A percentile compares a stretch with the other conserved stretches of the same genome.
Evolutionary conservation across 83 land plant species (phyloP).

Genomic region (Larix sibirica): DNA sequence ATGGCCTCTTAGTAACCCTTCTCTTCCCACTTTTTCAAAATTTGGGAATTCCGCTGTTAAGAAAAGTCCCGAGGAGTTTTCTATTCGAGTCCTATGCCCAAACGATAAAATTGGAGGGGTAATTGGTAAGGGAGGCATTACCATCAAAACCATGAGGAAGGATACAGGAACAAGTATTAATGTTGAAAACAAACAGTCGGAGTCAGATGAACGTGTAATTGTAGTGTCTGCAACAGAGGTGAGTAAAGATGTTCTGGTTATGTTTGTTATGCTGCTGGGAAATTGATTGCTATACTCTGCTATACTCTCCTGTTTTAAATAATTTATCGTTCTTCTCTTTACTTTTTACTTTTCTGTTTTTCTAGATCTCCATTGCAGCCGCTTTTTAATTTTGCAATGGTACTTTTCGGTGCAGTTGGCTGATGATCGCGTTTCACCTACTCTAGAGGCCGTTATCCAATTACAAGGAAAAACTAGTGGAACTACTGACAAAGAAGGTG

Average conservation of each 20-base stretch:
- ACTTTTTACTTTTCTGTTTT: background rate
- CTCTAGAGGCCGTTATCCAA: conserved; percentile 68
- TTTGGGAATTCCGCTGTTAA: conserved; percentile 26
- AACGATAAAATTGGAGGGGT: conserved; percentile 69
- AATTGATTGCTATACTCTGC: conserved; percentile 2
- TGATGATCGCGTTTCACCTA: conserved; percentile 51
- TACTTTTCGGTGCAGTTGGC: conserved; percentile 25
- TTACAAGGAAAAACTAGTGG: conserved; percentile 65
- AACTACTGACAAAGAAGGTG: conserved; percentile 38
- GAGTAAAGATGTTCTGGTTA: background rate
- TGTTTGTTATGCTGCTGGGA: background rate
- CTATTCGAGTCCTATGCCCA: conserved; percentile 53
- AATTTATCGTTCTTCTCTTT: too few species aligned
- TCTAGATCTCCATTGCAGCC: background rate
- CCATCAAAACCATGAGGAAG: conserved; percentile 62
- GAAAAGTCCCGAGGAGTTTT: conserved; percentile 42
- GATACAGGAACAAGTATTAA: conserved; percentile 60
- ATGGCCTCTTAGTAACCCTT: conserved; percentile 47
- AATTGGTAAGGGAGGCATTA: conserved; percentile 64
- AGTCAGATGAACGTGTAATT: conserved; percentile 52
- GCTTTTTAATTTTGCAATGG: background rate
- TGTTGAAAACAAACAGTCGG: conserved; percentile 50
- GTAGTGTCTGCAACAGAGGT: conserved; percentile 63
- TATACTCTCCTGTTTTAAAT: background rate
- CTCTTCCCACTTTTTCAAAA: conserved; percentile 42